Conservation (phyloP, 768 basidiomycete species). For the Pleurotus pulmonarius region DNA sequence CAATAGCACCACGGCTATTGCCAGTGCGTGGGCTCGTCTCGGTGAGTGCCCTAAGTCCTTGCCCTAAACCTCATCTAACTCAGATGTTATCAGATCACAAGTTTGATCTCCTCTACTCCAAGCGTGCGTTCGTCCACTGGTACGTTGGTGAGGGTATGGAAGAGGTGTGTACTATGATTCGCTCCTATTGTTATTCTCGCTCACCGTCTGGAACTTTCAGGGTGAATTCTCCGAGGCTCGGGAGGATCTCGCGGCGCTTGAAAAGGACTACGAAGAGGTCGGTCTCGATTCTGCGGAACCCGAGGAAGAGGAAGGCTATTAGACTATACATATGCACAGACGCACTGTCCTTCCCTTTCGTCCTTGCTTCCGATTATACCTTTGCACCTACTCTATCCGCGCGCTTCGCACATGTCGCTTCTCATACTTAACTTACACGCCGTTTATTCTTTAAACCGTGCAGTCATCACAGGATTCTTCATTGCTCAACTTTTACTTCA, state of each 20-base stretch:
- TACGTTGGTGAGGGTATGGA: slow-evolving; percentile 99
- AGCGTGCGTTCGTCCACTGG: slow-evolving; percentile 90
- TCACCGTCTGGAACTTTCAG: slow-evolving; percentile 22
- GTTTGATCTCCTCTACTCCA: slow-evolving; percentile 97
- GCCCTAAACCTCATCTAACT: slow-evolving; percentile 49
- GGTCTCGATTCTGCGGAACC: slow-evolving; percentile 48
- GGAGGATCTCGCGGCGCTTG: slow-evolving; percentile 98
- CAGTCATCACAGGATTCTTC: too few relatives aligned
- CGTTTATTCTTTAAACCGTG: too few relatives aligned
- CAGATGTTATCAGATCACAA: slow-evolving; percentile 69
- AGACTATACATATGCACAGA: slow-evolving; percentile 13
- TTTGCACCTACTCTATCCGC: too few relatives aligned
- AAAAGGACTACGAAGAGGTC: slow-evolving; percentile 94
- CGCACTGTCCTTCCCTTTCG: too few relatives aligned
- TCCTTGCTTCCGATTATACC: too few relatives aligned
- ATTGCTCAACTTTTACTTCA: neutral
- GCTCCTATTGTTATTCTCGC: neutral
- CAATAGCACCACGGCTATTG: slow-evolving; percentile 86
- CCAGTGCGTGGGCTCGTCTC: slow-evolving; percentile 89
- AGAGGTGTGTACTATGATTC: slow-evolving; percentile 44
- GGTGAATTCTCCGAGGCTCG: slow-evolving; percentile 99
- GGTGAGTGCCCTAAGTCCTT: slow-evolving; percentile 30
- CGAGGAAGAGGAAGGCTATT: slow-evolving; percentile 54
- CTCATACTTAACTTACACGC: too few relatives aligned
- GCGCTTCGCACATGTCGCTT: too few relatives aligned